Base-by-base conservation (phyloP, 208 protist genomes). In the Porcisia deanei region DNA sequence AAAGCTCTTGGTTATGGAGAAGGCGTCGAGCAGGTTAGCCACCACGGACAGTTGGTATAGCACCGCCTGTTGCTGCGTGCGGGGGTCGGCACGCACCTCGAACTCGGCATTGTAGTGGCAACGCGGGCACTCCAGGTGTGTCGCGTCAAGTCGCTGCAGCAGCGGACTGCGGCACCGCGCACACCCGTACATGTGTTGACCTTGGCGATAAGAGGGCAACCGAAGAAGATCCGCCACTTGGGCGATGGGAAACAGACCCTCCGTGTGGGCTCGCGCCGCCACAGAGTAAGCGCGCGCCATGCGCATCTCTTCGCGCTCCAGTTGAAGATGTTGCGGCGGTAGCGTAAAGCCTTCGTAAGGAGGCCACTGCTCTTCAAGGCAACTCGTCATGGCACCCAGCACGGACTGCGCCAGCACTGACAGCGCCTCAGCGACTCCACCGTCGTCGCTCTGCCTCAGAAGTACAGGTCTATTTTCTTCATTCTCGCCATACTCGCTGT, bases 31-130 rank as follows among this genome's bases (percentile, higher is more conserved):
- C 6, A 88, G 65, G 60, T 83, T 83, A 61, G 79, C 85, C 34
- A 91, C 67, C 9, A 85, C 69, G 30, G 88, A 87, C 3, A 91
- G 74, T 76, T 94, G 92, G 59, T 87, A 95, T 0, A 97, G 81
- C 52, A 73, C 69, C 47, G 79, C 75, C 45, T 79, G 85, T 59
- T 97, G 93, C 60, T 89, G 90, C 45, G 77, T 83, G 34, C 55
- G 70, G 22, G 77, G 55, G 71, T 82, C 74, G 22, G 75, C 85
- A 41, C 81, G 73, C 0, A 93, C 20, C 60, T 91, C 88, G 49
- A 91, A 93, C 69, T 95, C 88, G 10, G 83, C 86, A 72, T 91
- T 94, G 79, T 91, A 95, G 76, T 91, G 88, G 79, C 93, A 97
- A 54, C 76, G 76, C 16, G 80, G 64, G 69, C 93, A 97, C 55